Conservation (phyloP, 2,329 filamentous ascomycete species). For the Tolypocladium amazonense region DNA sequence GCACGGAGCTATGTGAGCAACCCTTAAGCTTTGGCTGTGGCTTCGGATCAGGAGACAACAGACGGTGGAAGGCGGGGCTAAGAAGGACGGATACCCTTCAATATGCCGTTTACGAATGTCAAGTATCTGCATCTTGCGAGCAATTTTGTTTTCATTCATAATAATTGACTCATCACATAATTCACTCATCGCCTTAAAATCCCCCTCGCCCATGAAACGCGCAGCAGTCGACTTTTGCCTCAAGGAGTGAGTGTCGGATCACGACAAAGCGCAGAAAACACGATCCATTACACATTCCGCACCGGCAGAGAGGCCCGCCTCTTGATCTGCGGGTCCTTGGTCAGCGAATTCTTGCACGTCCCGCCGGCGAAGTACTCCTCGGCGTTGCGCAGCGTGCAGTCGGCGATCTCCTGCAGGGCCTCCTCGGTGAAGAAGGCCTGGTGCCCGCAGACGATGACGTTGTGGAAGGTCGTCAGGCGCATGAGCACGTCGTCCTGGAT, state of each 20-base stretch:
- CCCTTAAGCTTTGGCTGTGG: conserved; percentile 18
- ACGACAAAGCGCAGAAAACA: not conserved
- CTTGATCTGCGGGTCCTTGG: conserved; percentile 9
- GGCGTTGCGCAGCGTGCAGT: conserved; percentile 47
- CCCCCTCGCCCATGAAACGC: not conserved
- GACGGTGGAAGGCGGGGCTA: not conserved
- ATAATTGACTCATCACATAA: too few species aligned
- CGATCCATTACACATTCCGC: conserved; percentile 6
- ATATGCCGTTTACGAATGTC: not conserved
- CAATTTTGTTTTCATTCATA: not conserved
- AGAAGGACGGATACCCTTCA: not conserved
- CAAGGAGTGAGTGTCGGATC: too few species aligned
- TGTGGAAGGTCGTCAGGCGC: conserved; percentile 57
- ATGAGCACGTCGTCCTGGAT: conserved; percentile 57
- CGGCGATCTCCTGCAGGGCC: conserved; percentile 52
- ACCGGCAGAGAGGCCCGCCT: conserved; percentile 7
- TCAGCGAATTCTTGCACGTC: conserved; percentile 24
- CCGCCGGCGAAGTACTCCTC: conserved; percentile 25
- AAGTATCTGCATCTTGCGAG: not conserved
- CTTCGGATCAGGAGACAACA: not conserved
- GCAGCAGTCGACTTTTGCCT: too few species aligned
- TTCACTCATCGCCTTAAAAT: not conserved
- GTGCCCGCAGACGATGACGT: conserved; percentile 56
- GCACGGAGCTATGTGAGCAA: conserved; percentile 37
- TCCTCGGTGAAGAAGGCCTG: conserved; percentile 62